These are phyloP conservation scores for Stereocaulon alpinum DNA, from an alignment of 495 filamentous ascomycete genomes.

Conservation along the genomic window DNA sequence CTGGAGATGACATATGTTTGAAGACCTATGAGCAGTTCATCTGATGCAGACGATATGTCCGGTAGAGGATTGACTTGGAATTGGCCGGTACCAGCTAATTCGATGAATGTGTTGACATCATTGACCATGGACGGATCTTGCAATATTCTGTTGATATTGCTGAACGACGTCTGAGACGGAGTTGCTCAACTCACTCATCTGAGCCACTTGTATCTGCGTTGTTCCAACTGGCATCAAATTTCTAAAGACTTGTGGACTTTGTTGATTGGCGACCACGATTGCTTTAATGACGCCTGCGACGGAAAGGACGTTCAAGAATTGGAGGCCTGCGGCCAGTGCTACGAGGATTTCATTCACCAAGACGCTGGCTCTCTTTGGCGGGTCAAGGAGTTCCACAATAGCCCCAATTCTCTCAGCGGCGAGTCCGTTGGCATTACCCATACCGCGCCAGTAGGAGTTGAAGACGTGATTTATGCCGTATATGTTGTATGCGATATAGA, in stretches of 20 bases:
- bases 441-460: slow-evolving; percentile 2
- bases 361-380: neutral
- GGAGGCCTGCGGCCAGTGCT: neutral
- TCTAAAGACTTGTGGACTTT: neutral
- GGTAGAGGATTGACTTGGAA: slow-evolving; percentile 5
- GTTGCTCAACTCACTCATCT: neutral
- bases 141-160: slow-evolving; percentile 1
- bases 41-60: neutral
- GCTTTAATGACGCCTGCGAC: neutral
- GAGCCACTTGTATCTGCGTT: neutral
- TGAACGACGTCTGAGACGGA: neutral
- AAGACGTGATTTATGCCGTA: slow-evolving; percentile 1
- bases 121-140: neutral
- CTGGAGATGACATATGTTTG: slow-evolving; percentile 2
- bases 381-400: neutral
- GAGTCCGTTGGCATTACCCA: neutral
- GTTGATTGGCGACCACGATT: neutral
- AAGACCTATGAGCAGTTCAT: neutral
- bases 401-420: neutral
- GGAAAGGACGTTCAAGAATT: neutral
- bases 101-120: neutral
- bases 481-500: neutral
- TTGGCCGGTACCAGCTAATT: neutral
- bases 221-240: neutral
- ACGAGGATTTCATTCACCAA: neutral